Evolutionary conservation across 2,329 filamentous ascomycete genomes (phyloP).

Genomic region (Aspergillus sp.): DNA sequence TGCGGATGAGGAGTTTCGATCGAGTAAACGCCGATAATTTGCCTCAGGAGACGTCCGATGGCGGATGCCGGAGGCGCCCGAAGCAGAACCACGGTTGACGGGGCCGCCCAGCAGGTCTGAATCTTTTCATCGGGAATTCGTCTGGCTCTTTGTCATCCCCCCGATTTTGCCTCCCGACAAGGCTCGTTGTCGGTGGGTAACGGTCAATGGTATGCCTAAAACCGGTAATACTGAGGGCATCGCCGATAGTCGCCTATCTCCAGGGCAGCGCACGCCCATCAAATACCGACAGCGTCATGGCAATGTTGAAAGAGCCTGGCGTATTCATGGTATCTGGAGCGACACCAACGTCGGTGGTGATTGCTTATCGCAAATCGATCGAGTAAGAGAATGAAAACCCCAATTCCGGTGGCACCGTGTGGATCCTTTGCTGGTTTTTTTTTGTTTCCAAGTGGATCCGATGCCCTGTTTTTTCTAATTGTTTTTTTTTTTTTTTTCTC

Average conservation of each 20-base stretch:
- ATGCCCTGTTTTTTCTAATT: conserved; percentile 1
- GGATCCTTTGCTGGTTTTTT: conserved; percentile 4
- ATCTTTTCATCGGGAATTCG: background rate
- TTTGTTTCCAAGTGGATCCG: conserved; percentile 4
- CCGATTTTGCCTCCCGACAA: background rate
- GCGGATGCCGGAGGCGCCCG: conserved; percentile 31
- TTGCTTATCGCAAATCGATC: conserved; percentile 4
- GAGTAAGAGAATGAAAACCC: conserved; percentile 9
- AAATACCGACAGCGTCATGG: background rate
- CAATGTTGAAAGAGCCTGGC: background rate
- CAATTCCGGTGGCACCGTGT: conserved; percentile 11
- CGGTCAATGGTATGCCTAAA: conserved; percentile 10
- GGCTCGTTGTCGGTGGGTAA: background rate
- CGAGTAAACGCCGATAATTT: conserved; percentile 26
- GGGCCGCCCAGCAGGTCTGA: background rate
- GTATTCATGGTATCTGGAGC: background rate
- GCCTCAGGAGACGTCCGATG: conserved; percentile 14
- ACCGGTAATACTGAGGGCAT: conserved; percentile 27
- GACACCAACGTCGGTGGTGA: background rate
- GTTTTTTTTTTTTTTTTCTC: background rate
- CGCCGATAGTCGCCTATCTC: background rate
- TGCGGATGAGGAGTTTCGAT: conserved; percentile 3
- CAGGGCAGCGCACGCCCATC: background rate
- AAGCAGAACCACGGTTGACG: conserved; percentile 19
- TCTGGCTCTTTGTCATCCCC: background rate